Evolutionary conservation across 225 moss, liverwort and hornwort genomes (phyloP), one percentile per base, ranked within the genome.

Genomic region (Bryoerythrophyllum caledonicum): DNA sequence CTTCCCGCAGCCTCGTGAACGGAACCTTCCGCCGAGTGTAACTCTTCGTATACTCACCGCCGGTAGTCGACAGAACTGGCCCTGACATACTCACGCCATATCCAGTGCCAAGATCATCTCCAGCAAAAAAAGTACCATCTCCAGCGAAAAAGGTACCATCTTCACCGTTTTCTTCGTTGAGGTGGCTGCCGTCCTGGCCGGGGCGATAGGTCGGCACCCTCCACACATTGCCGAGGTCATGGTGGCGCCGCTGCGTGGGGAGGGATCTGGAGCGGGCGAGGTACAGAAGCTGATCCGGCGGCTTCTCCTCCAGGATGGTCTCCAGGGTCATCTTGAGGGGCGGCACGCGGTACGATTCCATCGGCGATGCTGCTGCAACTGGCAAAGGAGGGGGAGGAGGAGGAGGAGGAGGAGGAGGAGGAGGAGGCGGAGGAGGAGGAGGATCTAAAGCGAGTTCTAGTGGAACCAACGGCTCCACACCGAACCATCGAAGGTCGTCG

Each of bases 261-360:
- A 82, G 66, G 35, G 82, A 82, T 16, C 63, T 77, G 27, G 82
- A 82, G 19, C 82, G 77, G 57, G 63, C 20, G 3, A 78, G 54
- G 23, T 38, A 46, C 58, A 65, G 74, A 7, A 58, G 21, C 30
- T 44, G 67, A 30, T 60, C 77, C 65, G 3, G 82, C 48, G 48
- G 74, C 58, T 65, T 74, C 25, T 82, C 82, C 16, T 82, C 82
- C 70, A 74, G 74, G 2, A 82, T 82, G 41, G 82, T 82, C 13
- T 82, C 82, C 6, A 82, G 62, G 21, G 74, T 82, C 70, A 69
- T 28, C 64, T 40, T 62, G 21, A 82, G 53, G 25, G 77, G 82
- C 24, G 78, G 78, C 64, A 64, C 64, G 49, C 52, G 56, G 56
- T 82, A 70, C 25, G 82, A 78, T 21, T 78, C 78, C 25, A 77